Conservation (phyloP, 176 grass and related monocot genomes). For the Triticum dicoccoides region DNA sequence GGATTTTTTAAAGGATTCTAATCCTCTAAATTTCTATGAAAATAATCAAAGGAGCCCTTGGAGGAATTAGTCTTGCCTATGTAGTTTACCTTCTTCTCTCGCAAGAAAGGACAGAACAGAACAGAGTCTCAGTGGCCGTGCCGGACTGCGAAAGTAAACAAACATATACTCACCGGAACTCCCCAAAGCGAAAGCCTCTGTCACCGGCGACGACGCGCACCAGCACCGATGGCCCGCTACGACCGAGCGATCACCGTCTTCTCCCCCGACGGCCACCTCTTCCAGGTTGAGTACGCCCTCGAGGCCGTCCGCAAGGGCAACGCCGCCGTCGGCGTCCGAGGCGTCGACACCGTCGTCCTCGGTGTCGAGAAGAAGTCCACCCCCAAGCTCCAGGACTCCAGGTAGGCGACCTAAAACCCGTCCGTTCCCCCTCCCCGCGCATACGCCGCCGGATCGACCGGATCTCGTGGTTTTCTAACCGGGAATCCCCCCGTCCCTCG, state of each 20-base stretch:
- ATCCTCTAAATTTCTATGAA: no score
- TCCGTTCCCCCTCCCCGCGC: background rate
- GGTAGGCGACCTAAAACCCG: conserved; percentile 35
- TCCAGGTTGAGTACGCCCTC: conserved; percentile 97
- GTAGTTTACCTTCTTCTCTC: background rate
- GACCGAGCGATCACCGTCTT: conserved; percentile 97
- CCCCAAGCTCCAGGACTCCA: conserved; percentile 95
- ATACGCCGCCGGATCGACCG: background rate
- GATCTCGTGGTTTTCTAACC: conserved; percentile 26
- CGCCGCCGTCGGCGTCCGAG: conserved; percentile 37
- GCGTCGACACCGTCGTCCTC: conserved; percentile 87
- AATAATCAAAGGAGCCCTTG: no score
- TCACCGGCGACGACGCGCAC: conserved; percentile 1
- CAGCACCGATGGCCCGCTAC: conserved; percentile 79
- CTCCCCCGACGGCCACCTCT: conserved; percentile 97
- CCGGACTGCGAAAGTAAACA: background rate
- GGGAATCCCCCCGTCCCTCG: background rate
- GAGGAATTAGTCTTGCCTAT: no score
- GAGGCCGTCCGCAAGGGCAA: conserved; percentile 94
- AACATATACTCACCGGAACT: background rate
- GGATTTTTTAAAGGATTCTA: no score
- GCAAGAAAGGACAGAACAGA: conserved; percentile 11
- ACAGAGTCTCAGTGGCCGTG: background rate
- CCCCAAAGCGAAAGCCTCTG: background rate
- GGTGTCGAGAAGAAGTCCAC: conserved; percentile 99